A percentile compares a stretch with the other conserved stretches of the same genome.
Evolutionary conservation across 768 basidiomycete species (phyloP).

Genomic region (Xerocomellus chrysenteron): DNA sequence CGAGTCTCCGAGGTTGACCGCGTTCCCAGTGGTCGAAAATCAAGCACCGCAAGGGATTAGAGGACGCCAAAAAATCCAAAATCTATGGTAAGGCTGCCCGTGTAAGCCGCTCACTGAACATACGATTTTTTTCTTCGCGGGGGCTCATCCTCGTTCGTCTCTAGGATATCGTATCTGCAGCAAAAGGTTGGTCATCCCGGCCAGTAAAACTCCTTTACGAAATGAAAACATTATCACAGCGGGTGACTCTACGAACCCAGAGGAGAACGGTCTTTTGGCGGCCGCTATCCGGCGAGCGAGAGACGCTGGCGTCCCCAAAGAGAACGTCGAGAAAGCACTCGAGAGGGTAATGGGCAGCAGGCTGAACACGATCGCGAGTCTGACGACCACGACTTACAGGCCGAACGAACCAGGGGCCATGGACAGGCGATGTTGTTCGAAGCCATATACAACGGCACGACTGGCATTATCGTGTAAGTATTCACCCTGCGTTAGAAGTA

Average conservation of each 20-base stretch:
- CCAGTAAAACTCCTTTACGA: background rate
- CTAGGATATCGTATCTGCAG: conserved; percentile 65
- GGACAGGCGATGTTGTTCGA: conserved; percentile 58
- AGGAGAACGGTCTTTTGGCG: conserved; percentile 52
- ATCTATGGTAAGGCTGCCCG: conserved; percentile 55
- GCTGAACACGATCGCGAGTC: background rate
- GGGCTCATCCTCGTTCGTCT: background rate
- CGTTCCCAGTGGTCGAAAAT: conserved; percentile 69
- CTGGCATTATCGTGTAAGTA: conserved; percentile 64
- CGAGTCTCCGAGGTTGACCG: conserved; percentile 5
- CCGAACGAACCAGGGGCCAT: conserved; percentile 46
- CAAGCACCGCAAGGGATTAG: conserved; percentile 66
- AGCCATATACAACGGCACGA: conserved; percentile 55
- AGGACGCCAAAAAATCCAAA: conserved; percentile 58
- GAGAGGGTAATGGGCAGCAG: conserved; percentile 41
- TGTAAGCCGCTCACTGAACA: conserved; percentile 42
- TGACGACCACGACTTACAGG: conserved; percentile 33
- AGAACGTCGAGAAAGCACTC: conserved; percentile 65
- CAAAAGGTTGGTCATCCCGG: conserved; percentile 44
- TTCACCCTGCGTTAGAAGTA: background rate
- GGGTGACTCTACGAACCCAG: conserved; percentile 57
- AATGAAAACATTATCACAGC: conserved; percentile 31
- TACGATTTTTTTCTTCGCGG: background rate
- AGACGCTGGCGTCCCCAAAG: conserved; percentile 61
- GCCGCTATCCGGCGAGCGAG: conserved; percentile 54